Evolutionary conservation across 179 eudicot genomes (phyloP), one percentile per base, ranked within the genome.

Genomic region (Sideroxylon spinosum): DNA sequence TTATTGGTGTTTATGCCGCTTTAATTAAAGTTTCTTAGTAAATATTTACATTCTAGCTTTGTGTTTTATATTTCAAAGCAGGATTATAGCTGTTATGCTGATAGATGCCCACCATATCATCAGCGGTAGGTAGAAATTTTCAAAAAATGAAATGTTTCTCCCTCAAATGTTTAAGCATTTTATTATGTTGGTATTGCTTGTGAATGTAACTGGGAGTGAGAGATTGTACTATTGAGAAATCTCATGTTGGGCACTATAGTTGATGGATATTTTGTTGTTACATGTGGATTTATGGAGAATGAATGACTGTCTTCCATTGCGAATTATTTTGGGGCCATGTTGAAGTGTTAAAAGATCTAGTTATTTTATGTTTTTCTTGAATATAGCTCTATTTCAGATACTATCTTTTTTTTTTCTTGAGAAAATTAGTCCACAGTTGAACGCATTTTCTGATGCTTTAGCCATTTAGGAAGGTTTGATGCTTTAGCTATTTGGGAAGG

Each of bases 311-410:
- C 25, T 57, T 73, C 11, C 16, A 57, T 59, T 74, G 53, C 68
- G 46, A 84, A 84, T 84, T 81, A 84, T 78, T 73, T 48, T 78
- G 74, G 60, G 75, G 73, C 79, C 76, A 70, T 49, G 75, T 70
- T 74, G 56, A 69, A 74, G 80, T 65, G 61, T 61, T 20, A 37
- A 62, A 71, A 56, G 37, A 76, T 52, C 29, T 49, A 75, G 23
- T 72, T 74, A 73, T 71, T 73, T 69, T 32, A 77, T 56, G 55
- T 60, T 68, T 55, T 67, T 16, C 44, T 77, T n/a, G 66, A 56
- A 37, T 57, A 44, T 9, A 56, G 66, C 63, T 77, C 19, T 44
- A 44, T 23, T 44, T 50, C 19, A 1, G 10, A 59, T 29, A 25
- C 52, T 50, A 8, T 57, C 16, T 59, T 59, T 57, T 70, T 32